Base-by-base conservation (phyloP, 1,284 basidiomycete species). In the Pseudozyma sp. region DNA sequence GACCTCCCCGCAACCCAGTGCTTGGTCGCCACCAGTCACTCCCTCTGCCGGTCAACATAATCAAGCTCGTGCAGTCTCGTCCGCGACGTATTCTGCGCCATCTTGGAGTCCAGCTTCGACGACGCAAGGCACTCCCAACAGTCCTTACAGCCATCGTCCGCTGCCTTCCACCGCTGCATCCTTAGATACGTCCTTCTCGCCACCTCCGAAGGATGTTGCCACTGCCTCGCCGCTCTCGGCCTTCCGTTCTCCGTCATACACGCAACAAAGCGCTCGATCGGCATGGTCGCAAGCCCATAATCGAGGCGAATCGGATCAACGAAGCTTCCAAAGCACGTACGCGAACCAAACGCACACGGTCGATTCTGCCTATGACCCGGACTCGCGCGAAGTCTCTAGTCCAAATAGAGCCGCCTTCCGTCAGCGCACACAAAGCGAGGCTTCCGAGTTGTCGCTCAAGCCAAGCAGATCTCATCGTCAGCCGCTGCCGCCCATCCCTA, bases 401-500 rank as follows among this genome's bases (percentile, higher is more conserved):
- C 40, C 40, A 10, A 46, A 61, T 17, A 53, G 54, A 37, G 19
- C 43, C 9, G 39, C 45, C 3, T 29, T 39, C 9, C 63, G 71
- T 35, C 67, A 66, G 49, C 61, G 66, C 4, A 74, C 71, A 13
- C 59, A 59, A 1, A 74, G 71, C 59, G 71, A 74, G 30, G 67
- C 63, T 14, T 65, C 71, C 7, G 71, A 64, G 6, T 35, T 69
- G 24, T 66, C 59, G 9, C 19, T 48, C 19, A 33, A 48, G 11
- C 58, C 67, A 5, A 59, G 46, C 35, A 47, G 58, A 19, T 63
- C 67, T 13, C 43, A 45, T 17, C 67, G 67, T 9, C 71, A 74
- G 42, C 71, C 71, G 0, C 40, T 74, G 54, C 71, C 71, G 13
- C 71, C 71, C 16, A 60, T 74, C 7, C 71, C 71, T 5, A 45